Conservation (phyloP, 2,329 filamentous ascomycete genomes). For the Lasiodiplodia hormozganensis region DNA sequence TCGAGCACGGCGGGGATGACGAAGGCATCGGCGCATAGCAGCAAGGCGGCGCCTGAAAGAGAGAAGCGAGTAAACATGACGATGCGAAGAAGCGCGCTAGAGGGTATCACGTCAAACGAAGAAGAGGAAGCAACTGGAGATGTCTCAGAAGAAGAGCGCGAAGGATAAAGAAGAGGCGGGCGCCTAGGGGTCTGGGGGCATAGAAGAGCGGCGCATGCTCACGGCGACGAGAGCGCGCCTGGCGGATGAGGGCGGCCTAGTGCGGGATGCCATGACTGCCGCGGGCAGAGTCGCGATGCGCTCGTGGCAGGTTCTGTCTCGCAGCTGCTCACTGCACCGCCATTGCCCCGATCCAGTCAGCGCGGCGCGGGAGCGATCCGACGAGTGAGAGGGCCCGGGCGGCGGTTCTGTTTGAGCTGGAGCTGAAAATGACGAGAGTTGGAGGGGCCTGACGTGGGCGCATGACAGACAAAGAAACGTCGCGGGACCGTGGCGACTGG, state of each 20-base stretch:
- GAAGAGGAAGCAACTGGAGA: neutral
- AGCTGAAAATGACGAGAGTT: constrained; percentile 21
- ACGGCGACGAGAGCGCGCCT: constrained; percentile 5
- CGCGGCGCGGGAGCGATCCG: neutral
- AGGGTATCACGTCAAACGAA: constrained; percentile 13
- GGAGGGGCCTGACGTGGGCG: constrained; percentile 23
- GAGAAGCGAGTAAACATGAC: constrained; percentile 20
- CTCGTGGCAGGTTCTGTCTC: constrained; percentile 24
- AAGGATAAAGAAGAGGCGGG: neutral
- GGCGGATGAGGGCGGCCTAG: constrained; percentile 13
- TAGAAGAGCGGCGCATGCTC: constrained; percentile 7
- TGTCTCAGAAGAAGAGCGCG: constrained; percentile 12
- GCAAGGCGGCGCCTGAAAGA: constrained; percentile 13
- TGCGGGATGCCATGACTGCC: constrained; percentile 2
- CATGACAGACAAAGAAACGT: constrained; percentile 23
- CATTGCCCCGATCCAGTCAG: constrained; percentile 18
- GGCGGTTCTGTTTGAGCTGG: neutral
- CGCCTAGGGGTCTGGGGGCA: neutral
- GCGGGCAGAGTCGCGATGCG: constrained; percentile 24
- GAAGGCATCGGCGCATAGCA: constrained; percentile 24
- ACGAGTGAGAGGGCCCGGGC: constrained; percentile 14
- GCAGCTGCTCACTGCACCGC: constrained; percentile 14
- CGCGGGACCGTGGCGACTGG: constrained; percentile 3
- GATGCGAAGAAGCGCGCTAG: constrained; percentile 21
- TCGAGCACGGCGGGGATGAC: constrained; percentile 21